Evolutionary conservation across 257 asterid genomes (phyloP).

Genomic region (Fraxinus excelsior): DNA sequence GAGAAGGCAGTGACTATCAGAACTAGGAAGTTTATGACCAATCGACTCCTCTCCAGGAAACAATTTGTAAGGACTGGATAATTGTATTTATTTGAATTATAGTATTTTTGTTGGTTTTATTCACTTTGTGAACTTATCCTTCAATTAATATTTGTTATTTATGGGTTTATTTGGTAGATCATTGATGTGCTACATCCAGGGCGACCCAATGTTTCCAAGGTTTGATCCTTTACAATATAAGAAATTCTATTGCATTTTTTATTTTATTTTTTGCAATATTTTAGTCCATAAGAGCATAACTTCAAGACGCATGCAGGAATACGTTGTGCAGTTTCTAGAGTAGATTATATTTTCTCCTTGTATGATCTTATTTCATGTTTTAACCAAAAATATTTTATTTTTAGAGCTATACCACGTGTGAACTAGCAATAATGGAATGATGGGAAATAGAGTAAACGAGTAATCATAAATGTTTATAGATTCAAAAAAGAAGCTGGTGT

Average conservation of each 20-base stretch:
- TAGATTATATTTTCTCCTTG: too few species aligned
- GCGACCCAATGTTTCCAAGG: slow-evolving; percentile 89
- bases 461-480: background rate
- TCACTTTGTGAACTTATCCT: background rate
- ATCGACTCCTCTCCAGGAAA: slow-evolving; percentile 79
- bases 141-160: background rate
- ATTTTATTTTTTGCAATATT: background rate
- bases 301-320: background rate
- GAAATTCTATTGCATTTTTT: background rate
- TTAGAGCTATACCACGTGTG: background rate
- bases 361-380: background rate
- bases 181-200: slow-evolving; percentile 94
- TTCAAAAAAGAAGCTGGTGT: background rate
- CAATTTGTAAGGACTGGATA: slow-evolving; percentile 57
- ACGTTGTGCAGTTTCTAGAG: background rate
- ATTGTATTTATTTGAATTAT: background rate
- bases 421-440: too few species aligned
- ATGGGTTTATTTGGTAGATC: slow-evolving; percentile 38
- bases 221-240: slow-evolving; percentile 6
- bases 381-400: background rate
- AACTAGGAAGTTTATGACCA: slow-evolving; percentile 89
- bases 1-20: slow-evolving; percentile 90
- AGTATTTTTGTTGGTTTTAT: too few species aligned
- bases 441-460: background rate
- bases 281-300: background rate